Percentiles rank a stretch among this genome's conserved stretches.
These are phyloP conservation scores for Ceratopteris richardii DNA, from an alignment of 75 land plant species.

Conservation along the genomic window DNA sequence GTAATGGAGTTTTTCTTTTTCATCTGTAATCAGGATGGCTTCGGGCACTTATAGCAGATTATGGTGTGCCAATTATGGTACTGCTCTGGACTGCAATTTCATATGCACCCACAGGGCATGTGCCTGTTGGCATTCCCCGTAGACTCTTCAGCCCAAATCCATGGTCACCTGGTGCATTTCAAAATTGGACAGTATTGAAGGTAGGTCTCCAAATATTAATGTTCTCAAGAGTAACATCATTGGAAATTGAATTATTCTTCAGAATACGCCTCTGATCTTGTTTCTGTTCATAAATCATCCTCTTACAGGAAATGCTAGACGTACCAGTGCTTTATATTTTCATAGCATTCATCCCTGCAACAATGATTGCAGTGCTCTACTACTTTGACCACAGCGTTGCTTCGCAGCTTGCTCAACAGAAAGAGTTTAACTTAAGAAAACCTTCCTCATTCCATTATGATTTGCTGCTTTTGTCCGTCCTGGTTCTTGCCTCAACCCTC, in stretches of 20 bases:
- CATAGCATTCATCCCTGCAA: slow-evolving; percentile 77
- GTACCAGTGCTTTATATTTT: slow-evolving; percentile 61
- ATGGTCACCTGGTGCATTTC: slow-evolving; percentile 57
- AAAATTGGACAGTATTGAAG: slow-evolving; percentile 72
- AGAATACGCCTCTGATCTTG: no score
- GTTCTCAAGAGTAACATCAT: no score
- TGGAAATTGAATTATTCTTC: no score
- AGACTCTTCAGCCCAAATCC: slow-evolving; percentile 72
- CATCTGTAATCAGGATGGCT: no score
- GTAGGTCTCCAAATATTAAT: no score
- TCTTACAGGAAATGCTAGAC: slow-evolving; percentile 79
- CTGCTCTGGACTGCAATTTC: slow-evolving; percentile 87
- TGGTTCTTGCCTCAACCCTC: slow-evolving; percentile 33
- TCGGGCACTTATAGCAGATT: slow-evolving; percentile 73
- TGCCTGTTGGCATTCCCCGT: slow-evolving; percentile 62
- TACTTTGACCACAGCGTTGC: slow-evolving; percentile 95
- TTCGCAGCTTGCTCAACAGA: slow-evolving; percentile 82
- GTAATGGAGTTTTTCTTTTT: no score
- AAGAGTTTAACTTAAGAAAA: slow-evolving; percentile 80
- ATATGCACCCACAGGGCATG: slow-evolving; percentile 39
- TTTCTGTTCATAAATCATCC: no score
- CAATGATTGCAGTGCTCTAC: slow-evolving; percentile 88
- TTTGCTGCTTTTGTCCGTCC: slow-evolving; percentile 57
- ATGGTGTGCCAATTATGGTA: slow-evolving; percentile 92
- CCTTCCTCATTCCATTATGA: slow-evolving; percentile 84